These are phyloP conservation scores for Chytriomyces sp. DNA, from an alignment of 192 early-diverging fungal genomes.

Conservation along the genomic window DNA sequence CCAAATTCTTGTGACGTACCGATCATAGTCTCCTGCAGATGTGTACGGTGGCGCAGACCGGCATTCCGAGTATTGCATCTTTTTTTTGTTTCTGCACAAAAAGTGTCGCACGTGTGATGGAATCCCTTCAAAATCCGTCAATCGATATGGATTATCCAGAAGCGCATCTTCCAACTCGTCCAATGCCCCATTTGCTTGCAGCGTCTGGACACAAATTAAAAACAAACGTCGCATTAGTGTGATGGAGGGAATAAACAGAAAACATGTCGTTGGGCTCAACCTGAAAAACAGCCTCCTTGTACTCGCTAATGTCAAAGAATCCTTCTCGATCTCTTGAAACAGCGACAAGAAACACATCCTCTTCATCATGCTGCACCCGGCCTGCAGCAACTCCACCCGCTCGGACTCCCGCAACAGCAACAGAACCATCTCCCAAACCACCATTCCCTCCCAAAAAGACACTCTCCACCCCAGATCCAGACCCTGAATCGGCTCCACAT, in stretches of 20 bases:
- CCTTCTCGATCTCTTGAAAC: conserved; percentile 82
- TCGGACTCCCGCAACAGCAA: background rate
- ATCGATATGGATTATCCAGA: conserved; percentile 36
- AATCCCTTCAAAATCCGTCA: conserved; percentile 56
- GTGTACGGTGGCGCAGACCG: conserved; percentile 65
- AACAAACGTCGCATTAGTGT: background rate
- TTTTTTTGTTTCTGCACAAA: conserved; percentile 65
- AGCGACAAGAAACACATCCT: conserved; percentile 72
- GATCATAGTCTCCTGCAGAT: conserved; percentile 51
- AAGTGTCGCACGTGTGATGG: conserved; percentile 74
- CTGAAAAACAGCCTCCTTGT: conserved; percentile 68
- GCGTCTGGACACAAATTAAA: background rate
- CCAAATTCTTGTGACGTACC: conserved; percentile 38
- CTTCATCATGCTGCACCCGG: background rate
- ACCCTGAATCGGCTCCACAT: background rate
- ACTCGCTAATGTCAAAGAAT: conserved; percentile 80
- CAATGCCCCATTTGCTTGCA: conserved; percentile 24
- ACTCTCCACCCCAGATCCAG: background rate
- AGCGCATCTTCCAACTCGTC: conserved; percentile 45
- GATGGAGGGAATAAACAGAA: conserved; percentile 12
- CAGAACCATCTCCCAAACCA: background rate
- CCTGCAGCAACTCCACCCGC: background rate
- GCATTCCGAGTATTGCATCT: conserved; percentile 73
- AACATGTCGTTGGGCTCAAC: conserved; percentile 35
- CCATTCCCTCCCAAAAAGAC: too few relatives aligned